These are phyloP conservation scores for Penicillium paxilli DNA, from an alignment of 495 filamentous ascomycete species.

Conservation along the genomic window DNA sequence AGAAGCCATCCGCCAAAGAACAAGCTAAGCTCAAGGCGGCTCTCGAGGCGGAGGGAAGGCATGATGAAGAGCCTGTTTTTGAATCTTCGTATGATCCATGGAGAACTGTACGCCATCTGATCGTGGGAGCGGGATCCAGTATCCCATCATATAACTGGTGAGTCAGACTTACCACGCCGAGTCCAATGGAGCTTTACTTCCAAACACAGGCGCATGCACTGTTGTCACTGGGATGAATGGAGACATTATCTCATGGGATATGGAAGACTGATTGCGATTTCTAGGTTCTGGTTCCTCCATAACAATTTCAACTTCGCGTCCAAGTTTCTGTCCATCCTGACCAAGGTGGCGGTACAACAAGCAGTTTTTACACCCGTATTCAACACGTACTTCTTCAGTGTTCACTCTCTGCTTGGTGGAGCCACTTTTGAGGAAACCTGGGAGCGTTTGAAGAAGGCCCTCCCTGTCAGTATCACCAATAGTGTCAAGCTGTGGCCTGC, in stretches of 20 bases:
- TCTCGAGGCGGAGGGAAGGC: constrained; percentile 3
- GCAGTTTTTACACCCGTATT: constrained; percentile 81
- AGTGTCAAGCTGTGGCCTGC: constrained; percentile 88
- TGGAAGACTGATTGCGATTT: constrained; percentile 1
- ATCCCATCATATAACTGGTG: constrained; percentile 84
- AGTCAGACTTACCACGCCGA: not conserved
- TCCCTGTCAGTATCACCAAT: constrained; percentile 75
- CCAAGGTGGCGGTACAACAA: constrained; percentile 83
- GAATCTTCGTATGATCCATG: constrained; percentile 65
- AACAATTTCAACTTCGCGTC: constrained; percentile 78
- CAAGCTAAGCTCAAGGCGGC: not conserved
- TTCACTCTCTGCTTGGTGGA: constrained; percentile 66
- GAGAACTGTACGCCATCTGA: constrained; percentile 68
- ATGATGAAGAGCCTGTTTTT: constrained; percentile 22
- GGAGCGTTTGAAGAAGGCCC: constrained; percentile 70
- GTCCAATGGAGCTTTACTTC: not conserved
- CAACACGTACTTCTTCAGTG: constrained; percentile 89
- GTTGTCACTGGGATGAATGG: not conserved
- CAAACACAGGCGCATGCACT: no score
- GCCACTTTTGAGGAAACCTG: constrained; percentile 60
- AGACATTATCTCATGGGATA: no score
- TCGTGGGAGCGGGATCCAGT: constrained; percentile 68
- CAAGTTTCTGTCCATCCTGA: constrained; percentile 64
- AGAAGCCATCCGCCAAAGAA: constrained; percentile 19
- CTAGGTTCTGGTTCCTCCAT: constrained; percentile 79